A percentile compares a stretch with the other conserved stretches of the same genome.
Conservation (phyloP, 371 early-diverging fungal genomes). For the Blakeslea trispora region DNA sequence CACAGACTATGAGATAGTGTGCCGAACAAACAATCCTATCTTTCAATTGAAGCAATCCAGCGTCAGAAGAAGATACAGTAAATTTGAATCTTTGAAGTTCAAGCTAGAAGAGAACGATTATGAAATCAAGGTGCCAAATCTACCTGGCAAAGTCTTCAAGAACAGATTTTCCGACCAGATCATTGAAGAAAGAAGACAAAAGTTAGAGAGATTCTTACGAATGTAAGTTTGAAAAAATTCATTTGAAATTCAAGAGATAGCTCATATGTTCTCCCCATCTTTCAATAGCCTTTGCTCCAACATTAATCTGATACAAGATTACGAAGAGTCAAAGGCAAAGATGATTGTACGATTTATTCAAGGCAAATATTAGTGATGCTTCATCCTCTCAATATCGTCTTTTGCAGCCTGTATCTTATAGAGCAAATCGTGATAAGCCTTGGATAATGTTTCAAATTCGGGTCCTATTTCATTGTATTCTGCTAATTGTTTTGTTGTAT, state of each 20-base stretch:
- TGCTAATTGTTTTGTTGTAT: constrained; percentile 11
- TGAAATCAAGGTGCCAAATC: constrained; percentile 91
- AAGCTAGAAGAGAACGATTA: constrained; percentile 86
- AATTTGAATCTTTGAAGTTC: constrained; percentile 97
- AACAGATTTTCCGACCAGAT: constrained; percentile 93
- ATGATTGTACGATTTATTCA: constrained; percentile 19
- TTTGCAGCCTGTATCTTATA: constrained; percentile 19
- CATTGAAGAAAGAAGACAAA: constrained; percentile 87
- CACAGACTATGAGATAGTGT: constrained; percentile 95
- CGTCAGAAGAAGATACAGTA: constrained; percentile 93
- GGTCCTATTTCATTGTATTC: constrained; percentile 20
- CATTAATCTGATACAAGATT: constrained; percentile 22
- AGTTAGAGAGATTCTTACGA: constrained; percentile 92
- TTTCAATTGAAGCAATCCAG: constrained; percentile 83
- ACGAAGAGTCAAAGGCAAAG: constrained; percentile 22
- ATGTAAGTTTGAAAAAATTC: constrained; percentile 63
- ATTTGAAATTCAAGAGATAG: background rate
- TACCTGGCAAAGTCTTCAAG: constrained; percentile 96
- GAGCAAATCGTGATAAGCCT: constrained; percentile 17
- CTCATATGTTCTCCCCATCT: too few species aligned
- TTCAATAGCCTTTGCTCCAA: constrained; percentile 7
- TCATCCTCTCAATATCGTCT: constrained; percentile 26
- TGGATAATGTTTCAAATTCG: constrained; percentile 20
- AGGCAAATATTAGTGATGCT: constrained; percentile 16
- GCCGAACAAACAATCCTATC: constrained; percentile 93